phyloP scores from a whole-genome alignment of 2,329 filamentous ascomycete species.

The Pyrenochaeta sp. region DNA sequence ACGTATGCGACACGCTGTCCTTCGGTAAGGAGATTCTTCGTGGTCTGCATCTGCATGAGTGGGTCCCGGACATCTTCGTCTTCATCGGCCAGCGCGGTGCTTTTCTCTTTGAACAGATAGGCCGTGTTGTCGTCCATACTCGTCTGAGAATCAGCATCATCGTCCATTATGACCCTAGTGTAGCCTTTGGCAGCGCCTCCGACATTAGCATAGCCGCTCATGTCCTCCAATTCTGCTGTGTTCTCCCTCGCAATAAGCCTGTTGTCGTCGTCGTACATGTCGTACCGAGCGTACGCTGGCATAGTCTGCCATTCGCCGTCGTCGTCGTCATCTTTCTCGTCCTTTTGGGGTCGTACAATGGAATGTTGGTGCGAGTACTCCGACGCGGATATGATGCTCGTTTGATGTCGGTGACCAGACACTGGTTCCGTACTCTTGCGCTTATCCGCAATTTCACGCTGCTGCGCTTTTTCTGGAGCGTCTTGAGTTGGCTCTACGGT shows the following conservation, averaged over 20 bases:
- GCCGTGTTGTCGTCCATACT: slow-evolving; percentile 98
- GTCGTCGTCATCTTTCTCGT: slow-evolving; percentile 63
- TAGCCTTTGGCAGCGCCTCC: slow-evolving; percentile 95
- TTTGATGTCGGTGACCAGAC: slow-evolving; percentile 18
- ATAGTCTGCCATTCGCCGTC: slow-evolving; percentile 91
- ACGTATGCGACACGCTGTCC: slow-evolving; percentile 97
- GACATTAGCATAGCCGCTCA: slow-evolving; percentile 76
- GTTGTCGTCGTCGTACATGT: slow-evolving; percentile 95
- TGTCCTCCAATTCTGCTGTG: slow-evolving; percentile 72
- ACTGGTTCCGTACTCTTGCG: slow-evolving; percentile 17
- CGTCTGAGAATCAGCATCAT: slow-evolving; percentile 91
- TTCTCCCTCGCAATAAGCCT: slow-evolving; percentile 84
- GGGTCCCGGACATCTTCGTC: slow-evolving; percentile 83
- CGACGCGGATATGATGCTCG: slow-evolving; percentile 59
- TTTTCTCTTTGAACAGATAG: slow-evolving; percentile 86
- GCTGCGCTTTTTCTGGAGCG: background rate
- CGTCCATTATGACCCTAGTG: slow-evolving; percentile 91
- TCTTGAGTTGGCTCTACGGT: background rate
- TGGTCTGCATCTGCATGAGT: slow-evolving; percentile 90
- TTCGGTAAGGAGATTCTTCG: slow-evolving; percentile 93
- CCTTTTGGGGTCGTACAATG: slow-evolving; percentile 58
- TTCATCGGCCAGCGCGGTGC: slow-evolving; percentile 68
- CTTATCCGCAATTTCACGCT: slow-evolving; percentile 9
- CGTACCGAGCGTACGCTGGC: slow-evolving; percentile 90
- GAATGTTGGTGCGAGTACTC: slow-evolving; percentile 93